Conservation (phyloP, 192 early-diverging fungal species). For the Mortierella alpina region DNA sequence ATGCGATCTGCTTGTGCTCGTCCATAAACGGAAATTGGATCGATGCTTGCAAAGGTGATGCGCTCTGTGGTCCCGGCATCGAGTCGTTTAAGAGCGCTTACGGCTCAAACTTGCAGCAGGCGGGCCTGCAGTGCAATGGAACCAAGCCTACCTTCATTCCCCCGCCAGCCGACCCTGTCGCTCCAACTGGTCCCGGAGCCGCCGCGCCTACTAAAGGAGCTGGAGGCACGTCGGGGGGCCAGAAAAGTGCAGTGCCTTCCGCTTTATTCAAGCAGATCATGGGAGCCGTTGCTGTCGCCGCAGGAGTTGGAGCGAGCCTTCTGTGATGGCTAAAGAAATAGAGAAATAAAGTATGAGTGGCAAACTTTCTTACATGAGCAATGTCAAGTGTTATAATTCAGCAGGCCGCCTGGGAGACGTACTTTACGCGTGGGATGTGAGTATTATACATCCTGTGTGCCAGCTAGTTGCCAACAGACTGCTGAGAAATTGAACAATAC, state of each 20-base stretch:
- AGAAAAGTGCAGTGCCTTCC: background rate
- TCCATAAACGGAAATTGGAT: constrained; percentile 31
- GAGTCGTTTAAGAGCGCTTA: constrained; percentile 21
- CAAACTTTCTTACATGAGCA: too few relatives aligned
- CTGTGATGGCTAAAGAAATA: too few relatives aligned
- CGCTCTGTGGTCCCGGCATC: constrained; percentile 9
- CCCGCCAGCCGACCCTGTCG: background rate
- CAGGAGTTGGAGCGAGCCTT: constrained; percentile 13
- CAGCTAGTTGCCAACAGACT: too few relatives aligned
- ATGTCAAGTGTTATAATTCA: too few relatives aligned
- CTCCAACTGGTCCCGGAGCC: background rate
- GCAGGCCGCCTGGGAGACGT: too few relatives aligned
- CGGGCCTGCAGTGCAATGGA: constrained; percentile 24
- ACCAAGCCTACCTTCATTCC: constrained; percentile 29
- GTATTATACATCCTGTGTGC: too few relatives aligned
- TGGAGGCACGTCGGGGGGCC: background rate
- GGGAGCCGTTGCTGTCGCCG: constrained; percentile 9
- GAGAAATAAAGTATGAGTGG: too few relatives aligned
- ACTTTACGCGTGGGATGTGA: too few relatives aligned
- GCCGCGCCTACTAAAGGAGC: background rate
- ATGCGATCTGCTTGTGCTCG: constrained; percentile 23
- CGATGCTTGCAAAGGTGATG: background rate
- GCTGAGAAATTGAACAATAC: too few relatives aligned
- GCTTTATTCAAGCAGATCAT: constrained; percentile 11
- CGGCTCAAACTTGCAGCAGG: background rate